A percentile compares a stretch with the other conserved stretches of the same genome.
phyloP scores from a whole-genome alignment of 1,284 basidiomycete species.

The Ustilago curta region DNA sequence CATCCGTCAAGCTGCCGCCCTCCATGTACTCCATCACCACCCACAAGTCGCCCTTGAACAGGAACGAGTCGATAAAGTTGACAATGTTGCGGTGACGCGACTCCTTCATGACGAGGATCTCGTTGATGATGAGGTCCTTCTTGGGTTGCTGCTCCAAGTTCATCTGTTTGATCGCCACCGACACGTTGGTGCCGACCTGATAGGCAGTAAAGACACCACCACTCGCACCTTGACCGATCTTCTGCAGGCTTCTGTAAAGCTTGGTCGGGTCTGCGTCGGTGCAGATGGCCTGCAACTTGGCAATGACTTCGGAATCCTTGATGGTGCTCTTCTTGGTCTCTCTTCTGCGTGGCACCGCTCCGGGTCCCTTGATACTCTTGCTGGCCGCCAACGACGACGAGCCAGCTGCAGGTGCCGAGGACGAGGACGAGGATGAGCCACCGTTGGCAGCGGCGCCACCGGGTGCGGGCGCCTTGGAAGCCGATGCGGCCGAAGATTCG shows the following conservation, averaged over 20 bases:
- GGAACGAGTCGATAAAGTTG: slow-evolving; percentile 98
- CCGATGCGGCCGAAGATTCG: slow-evolving; percentile 6
- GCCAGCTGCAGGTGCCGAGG: slow-evolving; percentile 7
- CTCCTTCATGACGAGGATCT: slow-evolving; percentile 98
- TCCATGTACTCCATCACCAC: slow-evolving; percentile 99
- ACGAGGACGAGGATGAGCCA: background rate
- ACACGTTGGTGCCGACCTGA: slow-evolving; percentile 90
- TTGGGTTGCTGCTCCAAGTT: slow-evolving; percentile 99
- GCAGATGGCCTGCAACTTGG: slow-evolving; percentile 90
- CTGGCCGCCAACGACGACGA: slow-evolving; percentile 11
- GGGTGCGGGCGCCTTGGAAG: background rate
- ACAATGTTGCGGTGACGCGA: slow-evolving; percentile 97
- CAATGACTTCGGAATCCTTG: slow-evolving; percentile 89
- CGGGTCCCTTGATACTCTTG: slow-evolving; percentile 35
- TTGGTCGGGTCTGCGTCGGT: slow-evolving; percentile 96
- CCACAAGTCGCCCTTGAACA: slow-evolving; percentile 98
- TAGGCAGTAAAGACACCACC: slow-evolving; percentile 99
- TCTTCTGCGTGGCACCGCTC: slow-evolving; percentile 75
- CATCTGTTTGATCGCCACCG: slow-evolving; percentile 99
- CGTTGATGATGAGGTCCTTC: slow-evolving; percentile 99
- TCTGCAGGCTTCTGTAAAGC: slow-evolving; percentile 89
- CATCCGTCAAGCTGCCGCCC: slow-evolving; percentile 87
- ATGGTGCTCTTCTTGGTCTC: slow-evolving; percentile 78
- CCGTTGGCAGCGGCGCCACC: slow-evolving; percentile 6
- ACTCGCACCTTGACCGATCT: slow-evolving; percentile 98